Evolutionary conservation across 169 alveolate genomes (phyloP), one percentile per base, ranked within the genome.

Genomic region (Plasmodium sp.): DNA sequence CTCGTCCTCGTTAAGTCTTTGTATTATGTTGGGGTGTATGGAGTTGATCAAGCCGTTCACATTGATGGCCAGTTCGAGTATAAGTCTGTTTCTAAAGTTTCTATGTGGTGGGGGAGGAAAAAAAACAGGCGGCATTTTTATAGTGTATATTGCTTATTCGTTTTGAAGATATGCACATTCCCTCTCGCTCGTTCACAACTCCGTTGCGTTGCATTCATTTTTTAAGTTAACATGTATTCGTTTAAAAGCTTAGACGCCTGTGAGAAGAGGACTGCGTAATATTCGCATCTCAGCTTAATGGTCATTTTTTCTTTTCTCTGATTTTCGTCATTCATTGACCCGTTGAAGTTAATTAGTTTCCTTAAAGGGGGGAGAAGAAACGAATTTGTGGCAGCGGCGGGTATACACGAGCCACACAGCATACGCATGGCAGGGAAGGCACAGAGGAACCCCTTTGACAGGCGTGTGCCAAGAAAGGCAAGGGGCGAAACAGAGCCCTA

Each of bases 321-420:
- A 45, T 90, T 72, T 90, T 90, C 94, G 54, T 90, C 94, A 43
- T 90, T 90, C 90, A 90, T 90, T 5, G 94, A 90, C 22, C 94
- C 94, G 56, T 41, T 90, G 51, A 90, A 90, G 58, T 90, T 90
- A 80, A 90, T 90, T 81, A 90, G 43, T 90, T 90, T 90, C 74
- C 94, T 90, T 27, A 14, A 71, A 72, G 73, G 33, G 48, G 18
- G 31, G 43, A 73, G 34, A 41, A 10, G 36, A 41, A 33, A 22
- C 9, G 10, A 10, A 34, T 33, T 62, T 33, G 22, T 83, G 39
- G 22, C 9, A 51, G 22, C n/a, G 45, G 43, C 5, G 39, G 34
- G 22, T 0, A n/a, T 14, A 34, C 62, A 51, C 22, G 22, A 31
- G 12, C 2, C 43, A 4, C 34, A 67, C 77, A 18, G 5, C 36